Conservation (phyloP, 2,329 filamentous ascomycete genomes). For the Thielaviopsis musarum region DNA sequence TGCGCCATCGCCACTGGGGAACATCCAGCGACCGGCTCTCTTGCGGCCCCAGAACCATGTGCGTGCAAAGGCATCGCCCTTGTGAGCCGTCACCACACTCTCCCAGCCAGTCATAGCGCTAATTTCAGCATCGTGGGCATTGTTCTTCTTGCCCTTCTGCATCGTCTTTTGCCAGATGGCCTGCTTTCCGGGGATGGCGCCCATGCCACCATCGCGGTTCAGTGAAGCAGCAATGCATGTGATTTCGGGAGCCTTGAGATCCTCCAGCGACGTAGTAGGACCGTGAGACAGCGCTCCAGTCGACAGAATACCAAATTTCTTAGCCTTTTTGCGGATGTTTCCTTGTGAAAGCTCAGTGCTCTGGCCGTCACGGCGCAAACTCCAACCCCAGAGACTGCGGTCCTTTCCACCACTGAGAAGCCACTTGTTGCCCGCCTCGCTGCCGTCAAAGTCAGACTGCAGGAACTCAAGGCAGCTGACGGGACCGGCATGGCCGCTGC, state of each 20-base stretch:
- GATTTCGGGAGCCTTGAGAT: conserved; percentile 78
- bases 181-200: conserved; percentile 60
- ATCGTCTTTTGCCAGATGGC: conserved; percentile 51
- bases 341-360: conserved; percentile 89
- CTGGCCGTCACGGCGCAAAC: conserved; percentile 83
- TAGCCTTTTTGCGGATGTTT: conserved; percentile 70
- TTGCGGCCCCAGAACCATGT: conserved; percentile 99
- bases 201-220: conserved; percentile 89
- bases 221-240: conserved; percentile 81
- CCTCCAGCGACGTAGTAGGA: conserved; percentile 48
- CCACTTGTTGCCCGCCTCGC: conserved; percentile 85
- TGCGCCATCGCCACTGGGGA: conserved; percentile 69
- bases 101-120: conserved; percentile 86
- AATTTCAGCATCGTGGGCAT: conserved; percentile 48
- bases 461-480: conserved; percentile 72
- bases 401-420: conserved; percentile 78
- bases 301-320: conserved; percentile 62
- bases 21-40: conserved; percentile 80
- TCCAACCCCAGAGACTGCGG: conserved; percentile 90
- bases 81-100: conserved; percentile 85
- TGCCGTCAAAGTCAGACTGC: conserved; percentile 74
- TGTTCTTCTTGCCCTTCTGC: conserved; percentile 40
- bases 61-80: conserved; percentile 64
- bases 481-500: conserved; percentile 77
- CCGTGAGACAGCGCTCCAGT: conserved; percentile 39